These are phyloP conservation scores for Daldinia childiae DNA, from an alignment of 495 filamentous ascomycete genomes.

Conservation along the genomic window DNA sequence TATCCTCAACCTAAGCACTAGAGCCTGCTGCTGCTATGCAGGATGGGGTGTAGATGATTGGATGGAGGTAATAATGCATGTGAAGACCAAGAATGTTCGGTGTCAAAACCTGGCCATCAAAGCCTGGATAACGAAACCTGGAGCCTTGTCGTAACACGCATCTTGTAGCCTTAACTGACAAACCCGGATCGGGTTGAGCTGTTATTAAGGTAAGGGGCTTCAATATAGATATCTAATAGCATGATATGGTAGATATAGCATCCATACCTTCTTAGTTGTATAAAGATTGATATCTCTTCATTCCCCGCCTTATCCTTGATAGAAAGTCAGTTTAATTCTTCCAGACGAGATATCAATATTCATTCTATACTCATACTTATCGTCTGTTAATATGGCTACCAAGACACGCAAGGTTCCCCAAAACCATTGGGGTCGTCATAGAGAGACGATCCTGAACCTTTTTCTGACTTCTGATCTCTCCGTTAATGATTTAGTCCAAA, in stretches of 20 bases:
- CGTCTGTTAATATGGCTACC: slow-evolving; percentile 10
- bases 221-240: neutral
- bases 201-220: neutral
- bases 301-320: neutral
- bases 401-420: slow-evolving; percentile 23
- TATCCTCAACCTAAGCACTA: neutral
- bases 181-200: neutral
- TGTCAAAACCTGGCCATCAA: slow-evolving; percentile 27
- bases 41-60: slow-evolving; percentile 1
- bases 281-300: neutral
- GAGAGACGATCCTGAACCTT: slow-evolving; percentile 25
- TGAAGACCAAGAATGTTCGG: slow-evolving; percentile 18
- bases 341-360: neutral
- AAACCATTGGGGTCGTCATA: slow-evolving; percentile 33
- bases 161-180: neutral
- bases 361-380: neutral
- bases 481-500: slow-evolving; percentile 15
- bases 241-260: neutral
- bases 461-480: slow-evolving; percentile 23
- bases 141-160: neutral
- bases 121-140: slow-evolving; percentile 13
- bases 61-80: slow-evolving; percentile 2
- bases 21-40: slow-evolving; percentile 20
- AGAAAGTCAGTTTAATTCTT: neutral
- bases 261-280: neutral